phyloP scores from a whole-genome alignment of 768 basidiomycete species.

The Mycena leptocephala region DNA sequence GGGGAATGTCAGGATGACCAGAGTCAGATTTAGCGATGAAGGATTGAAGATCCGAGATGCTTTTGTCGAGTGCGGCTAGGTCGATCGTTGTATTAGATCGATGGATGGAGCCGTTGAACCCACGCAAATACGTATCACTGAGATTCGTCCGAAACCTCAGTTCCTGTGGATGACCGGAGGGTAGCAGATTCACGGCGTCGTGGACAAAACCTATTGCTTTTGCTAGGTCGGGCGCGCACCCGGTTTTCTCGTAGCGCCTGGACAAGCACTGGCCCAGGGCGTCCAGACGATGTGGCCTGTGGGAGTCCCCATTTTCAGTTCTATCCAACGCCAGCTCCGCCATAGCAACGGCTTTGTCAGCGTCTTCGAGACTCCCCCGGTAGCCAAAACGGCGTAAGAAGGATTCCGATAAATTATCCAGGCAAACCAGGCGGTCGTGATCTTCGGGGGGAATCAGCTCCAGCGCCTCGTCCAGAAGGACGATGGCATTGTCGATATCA shows the following conservation, averaged over 20 bases:
- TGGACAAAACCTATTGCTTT: neutral
- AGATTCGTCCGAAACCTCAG: neutral
- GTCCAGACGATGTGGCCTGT: neutral
- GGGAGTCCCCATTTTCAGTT: neutral
- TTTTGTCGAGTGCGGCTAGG: neutral
- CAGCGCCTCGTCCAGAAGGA: neutral
- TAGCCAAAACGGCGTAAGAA: neutral
- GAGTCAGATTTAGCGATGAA: neutral
- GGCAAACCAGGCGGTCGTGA: neutral
- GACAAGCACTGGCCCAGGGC: neutral
- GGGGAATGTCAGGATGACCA: neutral
- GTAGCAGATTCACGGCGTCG: neutral
- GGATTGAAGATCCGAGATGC: neutral
- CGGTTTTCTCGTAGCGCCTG: neutral
- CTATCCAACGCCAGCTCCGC: neutral
- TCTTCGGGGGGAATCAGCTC: neutral
- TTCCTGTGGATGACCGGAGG: neutral
- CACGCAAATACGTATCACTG: neutral
- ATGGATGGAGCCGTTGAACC: neutral
- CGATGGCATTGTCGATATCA: neutral
- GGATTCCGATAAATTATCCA: neutral
- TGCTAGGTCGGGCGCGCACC: neutral
- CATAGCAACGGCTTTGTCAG: neutral
- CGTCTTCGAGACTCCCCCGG: neutral
- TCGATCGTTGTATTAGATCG: neutral